These are phyloP conservation scores for Penicillium glabrum DNA, from an alignment of 2,329 filamentous ascomycete genomes.

Conservation along the genomic window DNA sequence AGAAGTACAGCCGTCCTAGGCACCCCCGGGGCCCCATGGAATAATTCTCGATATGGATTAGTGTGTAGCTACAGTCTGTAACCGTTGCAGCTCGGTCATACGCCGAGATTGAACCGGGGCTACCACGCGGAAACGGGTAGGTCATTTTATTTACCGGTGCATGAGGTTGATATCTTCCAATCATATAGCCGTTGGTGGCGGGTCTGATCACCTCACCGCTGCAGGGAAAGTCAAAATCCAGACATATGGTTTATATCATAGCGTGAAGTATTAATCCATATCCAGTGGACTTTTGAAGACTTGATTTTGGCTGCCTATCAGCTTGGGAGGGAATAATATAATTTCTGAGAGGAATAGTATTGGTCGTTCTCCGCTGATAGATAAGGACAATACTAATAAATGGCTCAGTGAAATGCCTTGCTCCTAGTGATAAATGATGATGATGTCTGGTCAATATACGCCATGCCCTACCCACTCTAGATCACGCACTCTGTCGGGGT, in stretches of 20 bases:
- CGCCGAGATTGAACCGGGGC: not conserved
- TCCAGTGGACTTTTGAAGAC: not conserved
- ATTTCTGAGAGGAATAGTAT: not conserved
- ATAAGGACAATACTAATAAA: not conserved
- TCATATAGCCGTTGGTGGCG: not conserved
- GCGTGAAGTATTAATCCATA: not conserved
- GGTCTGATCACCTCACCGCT: conserved; percentile 5
- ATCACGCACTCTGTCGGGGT: not conserved
- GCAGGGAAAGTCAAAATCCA: not conserved
- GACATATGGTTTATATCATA: not conserved
- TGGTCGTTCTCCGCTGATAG: not conserved
- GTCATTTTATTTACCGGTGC: not conserved
- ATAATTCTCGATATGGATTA: not conserved
- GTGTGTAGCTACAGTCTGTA: not conserved
- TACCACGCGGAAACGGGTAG: not conserved
- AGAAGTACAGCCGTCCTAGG: not conserved
- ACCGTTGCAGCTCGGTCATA: not conserved
- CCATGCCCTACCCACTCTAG: not conserved
- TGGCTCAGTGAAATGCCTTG: not conserved
- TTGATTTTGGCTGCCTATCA: not conserved
- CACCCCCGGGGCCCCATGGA: not conserved
- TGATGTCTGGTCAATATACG: not conserved
- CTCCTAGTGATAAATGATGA: not conserved
- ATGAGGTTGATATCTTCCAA: not conserved
- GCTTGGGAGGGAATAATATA: not conserved